Evolutionary conservation across 345 rosid genomes (phyloP).

Genomic region (Heritiera littoralis): DNA sequence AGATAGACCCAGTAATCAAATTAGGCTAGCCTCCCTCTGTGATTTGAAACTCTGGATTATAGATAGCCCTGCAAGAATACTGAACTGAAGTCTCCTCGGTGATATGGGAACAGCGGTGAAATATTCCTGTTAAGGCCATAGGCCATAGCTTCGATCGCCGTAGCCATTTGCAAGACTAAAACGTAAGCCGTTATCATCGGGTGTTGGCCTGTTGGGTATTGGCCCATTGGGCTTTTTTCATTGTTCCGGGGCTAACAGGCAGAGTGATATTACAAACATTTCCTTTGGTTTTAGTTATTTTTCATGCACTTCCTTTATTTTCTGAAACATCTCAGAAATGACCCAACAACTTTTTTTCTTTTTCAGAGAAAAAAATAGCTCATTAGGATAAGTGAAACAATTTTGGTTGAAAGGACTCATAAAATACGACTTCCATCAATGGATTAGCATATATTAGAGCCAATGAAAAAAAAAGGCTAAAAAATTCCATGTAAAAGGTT

Average conservation of each 20-base stretch:
- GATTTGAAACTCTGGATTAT: conserved; percentile 17
- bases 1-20: conserved; percentile 10
- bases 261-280: background rate
- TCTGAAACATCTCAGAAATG: background rate
- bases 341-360: background rate
- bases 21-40: conserved; percentile 22
- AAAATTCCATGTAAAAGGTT: no score
- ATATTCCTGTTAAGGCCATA: background rate
- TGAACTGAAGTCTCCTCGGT: background rate
- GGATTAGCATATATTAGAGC: no score
- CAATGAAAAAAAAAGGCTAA: no score
- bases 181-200: background rate
- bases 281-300: background rate
- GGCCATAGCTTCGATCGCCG: background rate
- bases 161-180: background rate
- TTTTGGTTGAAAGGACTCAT: no score
- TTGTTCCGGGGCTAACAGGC: background rate
- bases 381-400: no score
- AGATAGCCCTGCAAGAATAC: background rate
- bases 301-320: background rate
- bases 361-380: no score
- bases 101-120: background rate
- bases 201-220: background rate
- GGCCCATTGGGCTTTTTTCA: background rate
- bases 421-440: no score